Conservation (phyloP, 805 yeast genomes). For the Saturnispora besseyi region DNA sequence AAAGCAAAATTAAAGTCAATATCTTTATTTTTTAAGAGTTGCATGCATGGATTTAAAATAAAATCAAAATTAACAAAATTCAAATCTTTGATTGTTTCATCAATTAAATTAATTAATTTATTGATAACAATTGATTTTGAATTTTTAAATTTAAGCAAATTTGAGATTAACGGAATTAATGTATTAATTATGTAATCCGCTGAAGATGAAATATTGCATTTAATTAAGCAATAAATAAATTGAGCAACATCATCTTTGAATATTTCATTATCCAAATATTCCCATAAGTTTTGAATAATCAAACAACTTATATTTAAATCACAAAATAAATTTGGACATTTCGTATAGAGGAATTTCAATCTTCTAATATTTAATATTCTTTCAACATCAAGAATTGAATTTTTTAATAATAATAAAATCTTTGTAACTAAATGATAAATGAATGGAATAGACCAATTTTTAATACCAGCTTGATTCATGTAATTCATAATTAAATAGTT, state of each 20-base stretch:
- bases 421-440: constrained; percentile 33
- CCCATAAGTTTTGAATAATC: constrained; percentile 2
- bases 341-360: constrained; percentile 29
- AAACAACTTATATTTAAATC: constrained; percentile 15
- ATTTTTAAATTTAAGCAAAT: neutral
- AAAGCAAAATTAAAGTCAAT: neutral
- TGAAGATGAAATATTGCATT: constrained; percentile 3
- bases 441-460: constrained; percentile 30
- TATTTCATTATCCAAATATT: constrained; percentile 15
- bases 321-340: constrained; percentile 18
- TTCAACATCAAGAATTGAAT: constrained; percentile 20
- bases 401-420: constrained; percentile 21
- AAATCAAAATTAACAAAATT: neutral
- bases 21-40: neutral
- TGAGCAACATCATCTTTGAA: constrained; percentile 23
- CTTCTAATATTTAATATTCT: constrained; percentile 25
- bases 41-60: constrained; percentile 3
- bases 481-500: constrained; percentile 10
- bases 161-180: constrained; percentile 19
- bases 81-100: neutral
- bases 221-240: constrained; percentile 20
- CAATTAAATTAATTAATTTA: neutral
- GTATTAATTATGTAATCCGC: constrained; percentile 8
- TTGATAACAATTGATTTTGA: neutral
- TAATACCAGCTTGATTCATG: constrained; percentile 3